phyloP scores from a whole-genome alignment of 805 yeast species.

The Candida nitratophila region DNA sequence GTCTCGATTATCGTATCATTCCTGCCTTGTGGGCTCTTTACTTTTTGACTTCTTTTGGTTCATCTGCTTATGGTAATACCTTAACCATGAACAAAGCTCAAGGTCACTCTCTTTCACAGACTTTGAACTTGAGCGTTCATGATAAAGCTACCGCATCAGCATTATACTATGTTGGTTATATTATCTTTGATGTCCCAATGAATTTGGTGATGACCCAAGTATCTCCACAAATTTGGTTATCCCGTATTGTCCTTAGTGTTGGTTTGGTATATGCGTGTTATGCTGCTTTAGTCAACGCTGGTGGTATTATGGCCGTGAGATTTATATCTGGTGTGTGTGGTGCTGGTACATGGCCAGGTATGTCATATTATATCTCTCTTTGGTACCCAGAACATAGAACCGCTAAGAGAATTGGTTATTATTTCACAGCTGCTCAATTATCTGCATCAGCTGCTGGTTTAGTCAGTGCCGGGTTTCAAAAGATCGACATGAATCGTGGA shows the following conservation, averaged over 20 bases:
- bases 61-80: conserved; percentile 69
- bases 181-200: conserved; percentile 84
- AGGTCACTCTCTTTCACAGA: conserved; percentile 54
- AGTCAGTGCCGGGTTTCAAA: conserved; percentile 83
- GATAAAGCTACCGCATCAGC: conserved; percentile 73
- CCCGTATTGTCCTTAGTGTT: conserved; percentile 68
- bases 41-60: conserved; percentile 73
- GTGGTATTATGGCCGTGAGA: conserved; percentile 65
- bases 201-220: conserved; percentile 76
- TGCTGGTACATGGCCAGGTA: conserved; percentile 89
- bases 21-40: conserved; percentile 80
- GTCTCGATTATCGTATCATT: conserved; percentile 62
- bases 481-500: conserved; percentile 66
- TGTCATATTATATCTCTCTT: conserved; percentile 73
- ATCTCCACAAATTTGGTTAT: conserved; percentile 80
- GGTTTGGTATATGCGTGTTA: conserved; percentile 77
- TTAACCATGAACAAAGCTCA: conserved; percentile 65
- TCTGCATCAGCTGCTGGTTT: conserved; percentile 86
- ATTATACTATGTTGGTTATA: conserved; percentile 74
- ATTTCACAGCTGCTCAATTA: conserved; percentile 88
- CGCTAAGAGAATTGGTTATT: conserved; percentile 77
- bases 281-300: conserved; percentile 44
- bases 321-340: conserved; percentile 70
- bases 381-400: conserved; percentile 81
- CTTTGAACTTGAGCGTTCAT: conserved; percentile 44